Evolutionary conservation across 805 yeast genomes (phyloP).

Genomic region (Schwanniomyces vanrijiae): DNA sequence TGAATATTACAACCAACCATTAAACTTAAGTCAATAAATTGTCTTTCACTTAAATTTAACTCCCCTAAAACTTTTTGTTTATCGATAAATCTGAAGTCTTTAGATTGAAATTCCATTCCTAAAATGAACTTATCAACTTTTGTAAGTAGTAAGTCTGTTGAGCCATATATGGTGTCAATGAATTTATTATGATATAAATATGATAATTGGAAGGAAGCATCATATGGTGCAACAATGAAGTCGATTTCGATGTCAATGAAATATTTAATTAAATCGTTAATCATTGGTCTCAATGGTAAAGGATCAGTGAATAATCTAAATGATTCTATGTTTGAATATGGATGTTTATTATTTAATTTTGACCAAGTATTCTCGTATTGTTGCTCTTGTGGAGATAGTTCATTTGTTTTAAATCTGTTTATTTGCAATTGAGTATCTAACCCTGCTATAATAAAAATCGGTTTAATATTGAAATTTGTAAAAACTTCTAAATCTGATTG

Average conservation of each 20-base stretch:
- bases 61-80: constrained; percentile 58
- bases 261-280: constrained; percentile 55
- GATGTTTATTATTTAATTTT: constrained; percentile 28
- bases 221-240: constrained; percentile 78
- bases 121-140: constrained; percentile 68
- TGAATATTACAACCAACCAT: constrained; percentile 79
- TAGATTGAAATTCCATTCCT: constrained; percentile 64
- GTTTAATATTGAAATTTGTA: constrained; percentile 63
- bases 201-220: constrained; percentile 76
- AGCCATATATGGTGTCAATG: constrained; percentile 79
- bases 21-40: constrained; percentile 72
- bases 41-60: constrained; percentile 58
- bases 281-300: constrained; percentile 48
- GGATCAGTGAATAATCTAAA: constrained; percentile 56
- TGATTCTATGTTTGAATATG: constrained; percentile 34
- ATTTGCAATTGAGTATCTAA: constrained; percentile 41
- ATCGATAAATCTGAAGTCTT: constrained; percentile 68
- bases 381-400: constrained; percentile 38
- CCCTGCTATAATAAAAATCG: constrained; percentile 79
- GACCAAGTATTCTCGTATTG: constrained; percentile 42
- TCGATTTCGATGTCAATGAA: constrained; percentile 58
- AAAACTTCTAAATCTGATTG: constrained; percentile 64
- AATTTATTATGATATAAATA: constrained; percentile 57
- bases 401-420: constrained; percentile 31
- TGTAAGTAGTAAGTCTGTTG: constrained; percentile 73